Conservation (phyloP, 2,329 filamentous ascomycete species). For the Claviceps capensis region DNA sequence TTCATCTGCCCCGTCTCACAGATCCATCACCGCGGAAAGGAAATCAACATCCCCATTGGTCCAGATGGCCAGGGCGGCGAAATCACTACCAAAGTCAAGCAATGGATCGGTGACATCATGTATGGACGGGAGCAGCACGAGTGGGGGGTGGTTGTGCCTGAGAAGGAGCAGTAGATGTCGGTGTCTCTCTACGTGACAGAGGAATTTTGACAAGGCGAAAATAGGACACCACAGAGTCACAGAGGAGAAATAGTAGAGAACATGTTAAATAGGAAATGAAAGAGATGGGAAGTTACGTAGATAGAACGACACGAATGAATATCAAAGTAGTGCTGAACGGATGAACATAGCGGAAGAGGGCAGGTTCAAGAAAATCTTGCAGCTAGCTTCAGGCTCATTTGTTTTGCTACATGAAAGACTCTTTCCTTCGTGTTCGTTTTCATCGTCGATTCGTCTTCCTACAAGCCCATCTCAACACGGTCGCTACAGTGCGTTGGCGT, state of each 20-base stretch:
- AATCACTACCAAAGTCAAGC: constrained; percentile 50
- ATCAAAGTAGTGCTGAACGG: not conserved
- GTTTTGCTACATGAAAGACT: too few species aligned
- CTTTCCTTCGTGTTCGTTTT: too few species aligned
- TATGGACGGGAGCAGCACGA: constrained; percentile 54
- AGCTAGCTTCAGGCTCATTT: too few species aligned
- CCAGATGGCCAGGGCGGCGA: constrained; percentile 33
- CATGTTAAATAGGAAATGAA: not conserved
- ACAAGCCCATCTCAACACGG: too few species aligned
- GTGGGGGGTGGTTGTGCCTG: constrained; percentile 56
- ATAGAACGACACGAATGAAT: not conserved
- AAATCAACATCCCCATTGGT: constrained; percentile 49
- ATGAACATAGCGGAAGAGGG: too few species aligned
- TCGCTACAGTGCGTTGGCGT: too few species aligned
- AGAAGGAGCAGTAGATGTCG: constrained; percentile 32
- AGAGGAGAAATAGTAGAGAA: not conserved
- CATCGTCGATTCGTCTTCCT: too few species aligned
- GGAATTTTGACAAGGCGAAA: not conserved
- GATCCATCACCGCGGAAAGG: constrained; percentile 52
- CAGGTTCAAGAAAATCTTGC: too few species aligned
- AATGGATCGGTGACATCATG: constrained; percentile 59
- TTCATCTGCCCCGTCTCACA: constrained; percentile 56
- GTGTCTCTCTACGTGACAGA: too few species aligned
- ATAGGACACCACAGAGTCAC: not conserved
- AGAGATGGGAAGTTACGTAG: not conserved